These are phyloP conservation scores for Talaromyces sp. DNA, from an alignment of 2,329 filamentous ascomycete genomes.

Conservation along the genomic window DNA sequence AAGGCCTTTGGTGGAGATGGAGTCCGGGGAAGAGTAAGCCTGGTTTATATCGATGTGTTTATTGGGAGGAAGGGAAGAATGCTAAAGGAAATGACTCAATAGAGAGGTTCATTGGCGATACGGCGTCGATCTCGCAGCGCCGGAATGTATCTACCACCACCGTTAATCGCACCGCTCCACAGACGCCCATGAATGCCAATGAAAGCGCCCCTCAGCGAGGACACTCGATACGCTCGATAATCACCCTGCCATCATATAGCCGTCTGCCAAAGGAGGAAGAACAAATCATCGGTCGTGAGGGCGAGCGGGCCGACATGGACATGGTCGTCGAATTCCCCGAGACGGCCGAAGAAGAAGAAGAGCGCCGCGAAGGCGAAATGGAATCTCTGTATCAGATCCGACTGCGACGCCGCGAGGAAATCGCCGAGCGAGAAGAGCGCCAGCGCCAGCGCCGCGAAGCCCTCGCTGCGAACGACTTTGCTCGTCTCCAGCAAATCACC, in stretches of 20 bases:
- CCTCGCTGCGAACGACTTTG: slow-evolving; percentile 62
- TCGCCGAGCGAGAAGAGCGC: slow-evolving; percentile 71
- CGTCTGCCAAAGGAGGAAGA: slow-evolving; percentile 67
- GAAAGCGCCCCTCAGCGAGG: slow-evolving; percentile 63
- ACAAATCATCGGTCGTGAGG: slow-evolving; percentile 77
- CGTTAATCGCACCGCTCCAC: background rate
- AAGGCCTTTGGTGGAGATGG: slow-evolving; percentile 49
- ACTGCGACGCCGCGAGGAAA: slow-evolving; percentile 65
- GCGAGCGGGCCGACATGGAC: slow-evolving; percentile 87
- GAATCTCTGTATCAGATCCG: slow-evolving; percentile 87
- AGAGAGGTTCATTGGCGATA: background rate
- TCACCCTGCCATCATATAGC: slow-evolving; percentile 85
- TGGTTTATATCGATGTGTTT: background rate
- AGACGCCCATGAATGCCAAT: background rate
- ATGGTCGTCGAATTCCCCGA: slow-evolving; percentile 81
- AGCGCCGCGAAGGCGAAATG: slow-evolving; percentile 82
- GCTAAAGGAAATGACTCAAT: background rate
- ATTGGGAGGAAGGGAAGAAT: no score
- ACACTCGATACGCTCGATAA: slow-evolving; percentile 83
- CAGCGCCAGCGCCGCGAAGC: slow-evolving; percentile 65
- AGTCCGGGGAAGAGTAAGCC: slow-evolving; percentile 21
- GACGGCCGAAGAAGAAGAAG: slow-evolving; percentile 71
- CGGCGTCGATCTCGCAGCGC: background rate
- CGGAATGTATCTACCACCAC: background rate
- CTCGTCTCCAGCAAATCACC: slow-evolving; percentile 60